Percentiles rank a stretch among this genome's conserved stretches.
These are phyloP conservation scores for Amanita pallidorosea DNA, from an alignment of 768 basidiomycete species.

Conservation along the genomic window DNA sequence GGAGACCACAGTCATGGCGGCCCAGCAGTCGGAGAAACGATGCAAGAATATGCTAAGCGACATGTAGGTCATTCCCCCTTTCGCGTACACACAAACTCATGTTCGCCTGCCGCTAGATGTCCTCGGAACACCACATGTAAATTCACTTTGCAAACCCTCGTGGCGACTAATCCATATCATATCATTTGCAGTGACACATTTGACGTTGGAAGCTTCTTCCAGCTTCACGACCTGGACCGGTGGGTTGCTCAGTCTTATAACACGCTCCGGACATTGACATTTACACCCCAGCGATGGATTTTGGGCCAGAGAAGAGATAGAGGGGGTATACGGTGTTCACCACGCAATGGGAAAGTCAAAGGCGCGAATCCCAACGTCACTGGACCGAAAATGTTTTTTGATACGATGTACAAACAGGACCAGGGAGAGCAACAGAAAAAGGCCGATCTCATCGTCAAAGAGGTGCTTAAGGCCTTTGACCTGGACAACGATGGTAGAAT, in stretches of 20 bases:
- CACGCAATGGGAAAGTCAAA: slow-evolving; percentile 80
- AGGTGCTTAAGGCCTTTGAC: slow-evolving; percentile 64
- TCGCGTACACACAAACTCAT: slow-evolving; percentile 1
- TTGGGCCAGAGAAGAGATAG: slow-evolving; percentile 83
- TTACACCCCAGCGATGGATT: slow-evolving; percentile 55
- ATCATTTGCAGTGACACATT: slow-evolving; percentile 55
- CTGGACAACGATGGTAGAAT: slow-evolving; percentile 63
- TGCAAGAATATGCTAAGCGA: slow-evolving; percentile 76
- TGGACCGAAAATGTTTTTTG: no score
- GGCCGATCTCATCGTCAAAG: slow-evolving; percentile 65
- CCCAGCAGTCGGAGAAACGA: slow-evolving; percentile 45
- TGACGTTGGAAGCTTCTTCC: slow-evolving; percentile 84
- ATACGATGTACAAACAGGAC: slow-evolving; percentile 32
- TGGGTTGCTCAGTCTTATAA: slow-evolving; percentile 17
- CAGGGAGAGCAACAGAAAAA: slow-evolving; percentile 74
- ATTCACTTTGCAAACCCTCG: slow-evolving; percentile 8
- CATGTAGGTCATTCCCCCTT: slow-evolving; percentile 55
- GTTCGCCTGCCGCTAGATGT: slow-evolving; percentile 47
- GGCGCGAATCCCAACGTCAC: slow-evolving; percentile 19
- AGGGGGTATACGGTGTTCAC: slow-evolving; percentile 94
- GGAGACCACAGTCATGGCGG: slow-evolving; percentile 49
- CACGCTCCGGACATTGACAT: slow-evolving; percentile 1
- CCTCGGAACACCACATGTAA: slow-evolving; percentile 81
- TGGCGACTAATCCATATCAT: slow-evolving; percentile 1
- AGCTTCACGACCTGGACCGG: slow-evolving; percentile 88